phyloP scores from a whole-genome alignment of 306 rosid genomes.

The Begonia peltatifolia region DNA sequence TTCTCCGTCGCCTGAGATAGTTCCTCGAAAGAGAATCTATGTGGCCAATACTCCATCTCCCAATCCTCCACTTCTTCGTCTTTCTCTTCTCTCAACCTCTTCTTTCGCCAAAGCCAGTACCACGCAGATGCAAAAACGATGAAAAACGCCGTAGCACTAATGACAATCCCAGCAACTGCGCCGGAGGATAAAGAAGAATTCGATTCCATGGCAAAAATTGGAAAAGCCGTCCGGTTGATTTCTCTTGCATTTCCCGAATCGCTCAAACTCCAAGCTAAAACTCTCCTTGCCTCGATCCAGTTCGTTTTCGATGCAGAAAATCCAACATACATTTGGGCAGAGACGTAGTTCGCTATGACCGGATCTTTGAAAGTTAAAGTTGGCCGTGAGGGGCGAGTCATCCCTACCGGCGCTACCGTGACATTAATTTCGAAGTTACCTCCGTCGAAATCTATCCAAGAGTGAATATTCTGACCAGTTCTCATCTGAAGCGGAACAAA shows the following conservation, averaged over 20 bases:
- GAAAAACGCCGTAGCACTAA: conserved; percentile 28
- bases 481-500: conserved; percentile 53
- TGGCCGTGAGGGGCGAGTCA: conserved; percentile 41
- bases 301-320: conserved; percentile 71
- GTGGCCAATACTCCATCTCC: conserved; percentile 90
- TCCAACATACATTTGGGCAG: conserved; percentile 69
- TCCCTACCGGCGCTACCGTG: conserved; percentile 45
- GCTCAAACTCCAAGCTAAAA: conserved; percentile 88
- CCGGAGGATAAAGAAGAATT: conserved; percentile 30
- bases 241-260: conserved; percentile 43
- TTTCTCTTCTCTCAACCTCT: conserved; percentile 32
- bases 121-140: conserved; percentile 10
- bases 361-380: conserved; percentile 33
- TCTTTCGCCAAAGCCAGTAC: conserved; percentile 37
- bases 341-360: conserved; percentile 37
- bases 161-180: conserved; percentile 38
- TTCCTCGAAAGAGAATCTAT: conserved; percentile 66
- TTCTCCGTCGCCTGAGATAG: conserved; percentile 37
- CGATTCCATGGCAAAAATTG: conserved; percentile 24
- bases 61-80: conserved; percentile 73
- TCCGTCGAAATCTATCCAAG: conserved; percentile 79
- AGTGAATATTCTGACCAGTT: conserved; percentile 44
- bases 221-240: conserved; percentile 43
- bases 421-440: conserved; percentile 34
- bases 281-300: conserved; percentile 67